Percentiles rank a stretch among this genome's conserved stretches.
phyloP scores from a whole-genome alignment of 257 asterid species.

The Primulina tabacum region DNA sequence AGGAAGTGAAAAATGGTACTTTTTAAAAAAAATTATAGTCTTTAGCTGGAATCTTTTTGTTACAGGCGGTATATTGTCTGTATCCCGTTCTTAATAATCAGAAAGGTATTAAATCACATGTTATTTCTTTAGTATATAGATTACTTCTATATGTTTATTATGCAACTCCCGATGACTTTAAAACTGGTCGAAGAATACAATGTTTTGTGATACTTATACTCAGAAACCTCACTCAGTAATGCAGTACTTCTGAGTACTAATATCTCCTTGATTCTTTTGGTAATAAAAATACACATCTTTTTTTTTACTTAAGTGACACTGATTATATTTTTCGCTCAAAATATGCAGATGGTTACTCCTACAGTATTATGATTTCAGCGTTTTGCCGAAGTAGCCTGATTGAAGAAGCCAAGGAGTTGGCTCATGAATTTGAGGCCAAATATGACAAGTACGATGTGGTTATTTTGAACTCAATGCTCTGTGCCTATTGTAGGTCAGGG shows the following conservation, averaged over 20 bases:
- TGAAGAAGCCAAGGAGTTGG: constrained; percentile 85
- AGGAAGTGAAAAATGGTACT: constrained; percentile 74
- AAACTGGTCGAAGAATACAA: not conserved
- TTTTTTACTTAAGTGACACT: constrained; percentile 20
- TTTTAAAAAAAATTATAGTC: constrained; percentile 9
- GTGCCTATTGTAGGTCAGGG: constrained; percentile 88
- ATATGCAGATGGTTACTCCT: constrained; percentile 80
- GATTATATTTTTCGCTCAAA: constrained; percentile 26
- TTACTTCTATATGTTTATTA: constrained; percentile 3
- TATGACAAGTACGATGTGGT: constrained; percentile 85
- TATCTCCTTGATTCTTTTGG: constrained; percentile 4
- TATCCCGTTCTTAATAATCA: not conserved
- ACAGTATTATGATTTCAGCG: constrained; percentile 94
- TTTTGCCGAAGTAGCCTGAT: constrained; percentile 69
- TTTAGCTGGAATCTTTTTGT: constrained; percentile 7
- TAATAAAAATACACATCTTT: constrained; percentile 7
- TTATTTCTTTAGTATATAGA: constrained; percentile 7
- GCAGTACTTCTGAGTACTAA: not conserved
- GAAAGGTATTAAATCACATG: not conserved
- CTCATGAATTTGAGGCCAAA: constrained; percentile 72
- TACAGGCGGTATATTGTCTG: constrained; percentile 3
- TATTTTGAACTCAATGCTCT: constrained; percentile 82
- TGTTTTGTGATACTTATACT: not conserved
- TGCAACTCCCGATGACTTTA: constrained; percentile 13
- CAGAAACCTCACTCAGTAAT: not conserved